Base-by-base conservation (phyloP, 441 rosid genomes). In the California macrophylla region DNA sequence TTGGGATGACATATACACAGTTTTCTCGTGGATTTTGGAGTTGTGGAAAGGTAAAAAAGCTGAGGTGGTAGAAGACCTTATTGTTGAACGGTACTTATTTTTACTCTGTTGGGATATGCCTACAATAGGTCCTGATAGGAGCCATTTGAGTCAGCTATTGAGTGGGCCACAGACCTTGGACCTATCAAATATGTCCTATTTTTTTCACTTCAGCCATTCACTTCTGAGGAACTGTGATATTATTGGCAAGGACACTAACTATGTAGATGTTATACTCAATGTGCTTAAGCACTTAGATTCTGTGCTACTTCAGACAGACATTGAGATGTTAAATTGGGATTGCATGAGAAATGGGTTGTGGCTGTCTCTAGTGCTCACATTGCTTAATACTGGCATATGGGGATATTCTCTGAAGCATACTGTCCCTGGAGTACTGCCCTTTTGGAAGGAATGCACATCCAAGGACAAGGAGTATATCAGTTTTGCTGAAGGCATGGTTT, bases 41-140 rank as follows among this genome's bases (percentile, higher is more conserved):
- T 76, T 86, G 29, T 96, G 99, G 99, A 87, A 86, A 74, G 95
- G 96, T 21, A 88, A 78, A 76, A 88, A 79, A 71, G 89, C 98
- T 66, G 79, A 67, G 69, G 76, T 80, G 38, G 82, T 86, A 76
- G 98, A 89, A 85, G 99, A 93, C 75, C 85, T 92, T 74, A 79
- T 96, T 64, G 82, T 92, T 75, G 99, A 96, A 85, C 88, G 98
- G 82, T 96, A 96, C 79, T 66, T 90, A 65, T 96, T 89, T 79
- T 64, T 81, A 25, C 97, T 96, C 78, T 90, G 96, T 79, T 84
- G 90, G 83, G 99, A 96, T 84, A 75, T 91, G 72, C 84, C 97
- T 67, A 72, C 75, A 45, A 67, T 77, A 75, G 76, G 78, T 47
- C 72, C 74, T 21, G 64, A 81, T 62, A 65, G 74, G 45, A 85